Conservation (phyloP, 2,329 filamentous ascomycete genomes). For the Alternaria infectoria region DNA sequence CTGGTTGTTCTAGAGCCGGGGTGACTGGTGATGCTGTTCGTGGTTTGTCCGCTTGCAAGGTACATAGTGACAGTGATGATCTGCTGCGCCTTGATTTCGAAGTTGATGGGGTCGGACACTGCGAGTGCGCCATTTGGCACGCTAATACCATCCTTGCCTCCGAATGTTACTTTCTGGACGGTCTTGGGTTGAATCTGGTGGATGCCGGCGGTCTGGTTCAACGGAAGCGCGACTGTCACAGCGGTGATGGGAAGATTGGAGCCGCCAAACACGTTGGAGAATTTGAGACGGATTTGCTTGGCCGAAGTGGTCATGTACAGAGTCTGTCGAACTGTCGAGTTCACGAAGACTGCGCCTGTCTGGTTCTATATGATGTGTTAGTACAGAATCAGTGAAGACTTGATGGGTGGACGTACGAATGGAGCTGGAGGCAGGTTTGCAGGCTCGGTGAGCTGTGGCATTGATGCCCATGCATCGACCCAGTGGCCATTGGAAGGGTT, state of each 20-base stretch:
- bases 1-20: conserved; percentile 69
- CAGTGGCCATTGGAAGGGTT: conserved; percentile 56
- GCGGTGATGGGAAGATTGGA: conserved; percentile 66
- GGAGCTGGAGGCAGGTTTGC: conserved; percentile 66
- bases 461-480: conserved; percentile 69
- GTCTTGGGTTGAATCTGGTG: conserved; percentile 60
- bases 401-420: conserved; percentile 48
- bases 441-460: conserved; percentile 70
- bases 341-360: conserved; percentile 61
- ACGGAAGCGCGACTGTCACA: conserved; percentile 63
- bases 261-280: conserved; percentile 70
- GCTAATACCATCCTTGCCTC: conserved; percentile 58
- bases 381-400: neutral
- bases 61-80: conserved; percentile 67
- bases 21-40: conserved; percentile 66
- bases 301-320: conserved; percentile 65
- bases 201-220: conserved; percentile 61
- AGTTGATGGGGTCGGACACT: conserved; percentile 67
- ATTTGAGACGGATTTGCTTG: conserved; percentile 64
- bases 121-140: conserved; percentile 63
- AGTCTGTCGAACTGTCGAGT: conserved; percentile 71
- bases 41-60: conserved; percentile 61
- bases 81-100: conserved; percentile 57
- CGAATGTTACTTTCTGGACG: conserved; percentile 64
- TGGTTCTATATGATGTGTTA: conserved; percentile 54